phyloP scores from a whole-genome alignment of 352 stramenopile species.

The Pythium folliculosum region DNA sequence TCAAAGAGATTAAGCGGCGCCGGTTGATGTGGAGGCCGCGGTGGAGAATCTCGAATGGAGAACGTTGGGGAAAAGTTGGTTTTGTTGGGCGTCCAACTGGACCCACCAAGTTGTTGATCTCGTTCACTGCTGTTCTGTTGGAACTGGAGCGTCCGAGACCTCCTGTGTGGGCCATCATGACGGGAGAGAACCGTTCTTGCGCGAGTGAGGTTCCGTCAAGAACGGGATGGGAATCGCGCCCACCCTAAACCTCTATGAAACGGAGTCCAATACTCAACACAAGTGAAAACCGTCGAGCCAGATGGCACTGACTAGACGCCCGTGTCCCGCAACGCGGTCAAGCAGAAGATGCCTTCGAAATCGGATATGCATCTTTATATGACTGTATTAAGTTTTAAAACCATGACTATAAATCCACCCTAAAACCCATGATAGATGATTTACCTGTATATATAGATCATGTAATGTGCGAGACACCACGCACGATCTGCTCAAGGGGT shows the following conservation, averaged over 20 bases:
- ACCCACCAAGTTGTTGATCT: background rate
- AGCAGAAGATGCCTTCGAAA: background rate
- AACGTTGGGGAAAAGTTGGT: background rate
- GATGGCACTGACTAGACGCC: constrained; percentile 6
- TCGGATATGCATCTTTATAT: background rate
- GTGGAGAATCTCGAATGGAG: constrained; percentile 8
- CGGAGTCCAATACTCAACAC: background rate
- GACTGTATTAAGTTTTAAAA: background rate
- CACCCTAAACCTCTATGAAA: too few relatives aligned
- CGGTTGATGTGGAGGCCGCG: background rate
- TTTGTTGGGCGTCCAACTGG: constrained; percentile 2
- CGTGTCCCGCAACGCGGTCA: background rate
- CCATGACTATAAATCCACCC: too few relatives aligned
- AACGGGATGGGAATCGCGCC: background rate
- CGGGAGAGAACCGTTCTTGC: background rate
- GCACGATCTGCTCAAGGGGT: too few relatives aligned
- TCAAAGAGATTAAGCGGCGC: background rate
- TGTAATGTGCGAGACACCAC: too few relatives aligned
- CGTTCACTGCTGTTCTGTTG: constrained; percentile 4
- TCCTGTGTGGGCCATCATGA: too few relatives aligned
- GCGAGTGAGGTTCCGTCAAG: background rate
- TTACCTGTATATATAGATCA: too few relatives aligned
- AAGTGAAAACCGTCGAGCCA: background rate
- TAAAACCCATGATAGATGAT: too few relatives aligned
- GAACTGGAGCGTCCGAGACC: too few relatives aligned